Conservation (phyloP, 2,329 filamentous ascomycete species). For the Grosmannia huntii region DNA sequence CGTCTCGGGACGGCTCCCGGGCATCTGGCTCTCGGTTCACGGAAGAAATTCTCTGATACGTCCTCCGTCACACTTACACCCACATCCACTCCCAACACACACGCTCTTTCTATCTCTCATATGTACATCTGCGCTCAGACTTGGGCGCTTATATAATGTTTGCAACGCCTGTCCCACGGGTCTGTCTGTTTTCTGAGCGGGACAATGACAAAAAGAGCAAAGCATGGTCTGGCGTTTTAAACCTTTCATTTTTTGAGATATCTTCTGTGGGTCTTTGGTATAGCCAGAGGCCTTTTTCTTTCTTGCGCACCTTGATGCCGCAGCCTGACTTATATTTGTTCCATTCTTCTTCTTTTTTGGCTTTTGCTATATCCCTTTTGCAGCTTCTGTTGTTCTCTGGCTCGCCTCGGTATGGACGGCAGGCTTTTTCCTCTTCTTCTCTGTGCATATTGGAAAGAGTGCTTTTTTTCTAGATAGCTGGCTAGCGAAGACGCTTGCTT, state of each 20-base stretch:
- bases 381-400: neutral
- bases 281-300: neutral
- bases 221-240: slow-evolving; percentile 2
- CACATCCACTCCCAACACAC: neutral
- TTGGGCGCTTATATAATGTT: neutral
- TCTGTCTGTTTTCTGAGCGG: neutral
- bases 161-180: neutral
- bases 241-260: slow-evolving; percentile 1
- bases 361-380: neutral
- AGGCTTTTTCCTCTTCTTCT: neutral
- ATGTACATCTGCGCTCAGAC: neutral
- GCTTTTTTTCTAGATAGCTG: neutral
- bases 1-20: slow-evolving; percentile 11
- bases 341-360: neutral
- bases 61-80: neutral
- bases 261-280: neutral
- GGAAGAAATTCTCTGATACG: slow-evolving; percentile 3
- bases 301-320: neutral
- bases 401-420: neutral
- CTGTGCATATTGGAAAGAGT: neutral
- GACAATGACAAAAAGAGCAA: neutral
- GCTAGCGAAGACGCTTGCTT: neutral
- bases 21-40: slow-evolving; percentile 12
- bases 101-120: neutral
- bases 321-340: neutral